Evolutionary conservation across 1,284 basidiomycete species (phyloP).

Genomic region (Pseudozyma sp.): DNA sequence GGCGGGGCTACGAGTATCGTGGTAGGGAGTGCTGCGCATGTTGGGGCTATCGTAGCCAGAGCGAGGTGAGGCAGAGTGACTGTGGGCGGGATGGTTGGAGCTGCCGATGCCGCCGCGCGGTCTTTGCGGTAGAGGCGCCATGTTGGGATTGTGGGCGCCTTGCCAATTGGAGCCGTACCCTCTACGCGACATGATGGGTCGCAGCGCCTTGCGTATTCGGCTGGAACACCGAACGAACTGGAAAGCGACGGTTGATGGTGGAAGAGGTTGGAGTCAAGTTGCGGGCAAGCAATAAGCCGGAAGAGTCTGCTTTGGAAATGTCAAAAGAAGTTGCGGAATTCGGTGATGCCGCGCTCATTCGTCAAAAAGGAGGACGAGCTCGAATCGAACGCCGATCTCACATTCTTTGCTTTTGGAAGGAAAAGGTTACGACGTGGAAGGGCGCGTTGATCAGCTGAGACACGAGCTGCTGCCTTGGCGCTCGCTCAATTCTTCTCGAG

Average conservation of each 20-base stretch:
- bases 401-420: neutral
- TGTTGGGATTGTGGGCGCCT: conserved; percentile 55
- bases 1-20: conserved; percentile 15
- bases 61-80: conserved; percentile 30
- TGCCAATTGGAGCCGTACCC: conserved; percentile 48
- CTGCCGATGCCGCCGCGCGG: conserved; percentile 50
- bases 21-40: conserved; percentile 9
- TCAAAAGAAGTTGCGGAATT: neutral
- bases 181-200: conserved; percentile 34
- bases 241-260: no score
- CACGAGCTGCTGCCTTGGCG: conserved; percentile 2
- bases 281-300: neutral
- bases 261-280: neutral
- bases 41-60: conserved; percentile 37
- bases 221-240: neutral
- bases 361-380: no score
- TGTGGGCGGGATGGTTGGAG: conserved; percentile 17
- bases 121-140: conserved; percentile 57
- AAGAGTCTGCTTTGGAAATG: neutral
- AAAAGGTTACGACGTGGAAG: no score
- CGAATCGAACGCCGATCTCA: neutral
- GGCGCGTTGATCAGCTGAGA: neutral
- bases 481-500: conserved; percentile 10
- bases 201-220: no score
- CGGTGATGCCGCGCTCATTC: neutral